Conservation (phyloP, 2,329 filamentous ascomycete genomes). For the Catunica adiposa region DNA sequence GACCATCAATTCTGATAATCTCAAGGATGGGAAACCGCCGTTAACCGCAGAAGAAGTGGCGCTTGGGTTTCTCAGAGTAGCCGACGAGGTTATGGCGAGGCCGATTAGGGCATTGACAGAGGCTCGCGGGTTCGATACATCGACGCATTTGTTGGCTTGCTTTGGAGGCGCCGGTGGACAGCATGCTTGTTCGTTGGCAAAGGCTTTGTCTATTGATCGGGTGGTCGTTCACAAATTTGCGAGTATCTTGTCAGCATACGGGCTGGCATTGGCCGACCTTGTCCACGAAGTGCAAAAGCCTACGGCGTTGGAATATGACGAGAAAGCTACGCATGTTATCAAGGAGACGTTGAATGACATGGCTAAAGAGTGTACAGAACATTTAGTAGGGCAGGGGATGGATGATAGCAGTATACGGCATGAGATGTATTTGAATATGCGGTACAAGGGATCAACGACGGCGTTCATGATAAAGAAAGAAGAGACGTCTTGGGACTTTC, state of each 20-base stretch:
- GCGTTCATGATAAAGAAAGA: constrained; percentile 80
- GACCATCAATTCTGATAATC: constrained; percentile 45
- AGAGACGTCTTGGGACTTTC: constrained; percentile 56
- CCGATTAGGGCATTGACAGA: constrained; percentile 84
- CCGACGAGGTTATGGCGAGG: constrained; percentile 80
- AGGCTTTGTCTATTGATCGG: constrained; percentile 67
- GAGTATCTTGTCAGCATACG: constrained; percentile 77
- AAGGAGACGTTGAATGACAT: constrained; percentile 61
- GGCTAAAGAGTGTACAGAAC: constrained; percentile 53
- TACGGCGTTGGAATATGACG: constrained; percentile 40
- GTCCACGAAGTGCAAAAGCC: constrained; percentile 82
- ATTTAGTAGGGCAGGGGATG: constrained; percentile 65
- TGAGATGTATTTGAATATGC: constrained; percentile 87
- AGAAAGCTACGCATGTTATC: constrained; percentile 42
- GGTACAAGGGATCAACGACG: constrained; percentile 80
- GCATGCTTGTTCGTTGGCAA: constrained; percentile 80
- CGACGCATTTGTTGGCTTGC: constrained; percentile 74
- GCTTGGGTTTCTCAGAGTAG: constrained; percentile 75
- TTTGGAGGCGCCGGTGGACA: constrained; percentile 88
- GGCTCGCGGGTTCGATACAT: constrained; percentile 81
- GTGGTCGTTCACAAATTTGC: constrained; percentile 79
- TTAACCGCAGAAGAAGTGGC: constrained; percentile 76
- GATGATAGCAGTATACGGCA: constrained; percentile 57
- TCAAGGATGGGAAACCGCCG: constrained; percentile 44
- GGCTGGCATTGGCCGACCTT: constrained; percentile 84